Evolutionary conservation across 2,329 filamentous ascomycete species (phyloP), one percentile per base, ranked within the genome.

Genomic region (Talaromyces pinophilus): DNA sequence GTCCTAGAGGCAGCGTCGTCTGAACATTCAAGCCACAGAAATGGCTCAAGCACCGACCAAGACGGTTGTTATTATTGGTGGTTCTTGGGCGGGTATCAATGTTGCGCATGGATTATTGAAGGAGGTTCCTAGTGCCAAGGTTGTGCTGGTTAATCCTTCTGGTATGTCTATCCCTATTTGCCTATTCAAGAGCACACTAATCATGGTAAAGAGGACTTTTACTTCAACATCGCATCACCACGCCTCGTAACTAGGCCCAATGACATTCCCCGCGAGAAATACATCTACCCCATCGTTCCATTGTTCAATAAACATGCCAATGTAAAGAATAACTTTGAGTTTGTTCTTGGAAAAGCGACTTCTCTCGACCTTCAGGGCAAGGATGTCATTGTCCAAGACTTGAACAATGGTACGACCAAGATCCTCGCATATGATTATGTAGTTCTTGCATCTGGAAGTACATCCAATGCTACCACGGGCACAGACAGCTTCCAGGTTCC

Each of bases 111-210:
- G 70, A 38, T 69, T 78, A 60, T 69, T 78, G 50, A 76, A 75
- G 64, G 69, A 70, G 52, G 71, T 72, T 55, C 66, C 77, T 19
- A 60, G 63, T n/a, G 63, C 75, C 72, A 83, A 83, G 64, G 75
- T 87, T 57, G 81, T 82, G 66, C 74, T 86, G 46, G 78, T 88
- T 66, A 80, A 82, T 62, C 82, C 83, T 5, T 82, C 81, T 40
- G 65, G 65, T 67, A 44, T 25, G 50, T 44, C 4, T n/a, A n/a
- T n/a, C n/a, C n/a, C n/a, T n/a, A n/a, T n/a, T n/a, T n/a, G n/a
- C n/a, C n/a, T n/a, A n/a, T n/a, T n/a, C n/a, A n/a, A n/a, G n/a
- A n/a, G n/a, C n/a, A n/a, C n/a, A n/a, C n/a, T n/a, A n/a, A n/a
- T n/a, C n/a, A n/a, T n/a, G n/a, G 40, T n/a, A n/a, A 13, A 22